A percentile compares a stretch with the other conserved stretches of the same genome.
Evolutionary conservation across 164 flowering plant species (phyloP).

Genomic region (Akebia trifoliata): DNA sequence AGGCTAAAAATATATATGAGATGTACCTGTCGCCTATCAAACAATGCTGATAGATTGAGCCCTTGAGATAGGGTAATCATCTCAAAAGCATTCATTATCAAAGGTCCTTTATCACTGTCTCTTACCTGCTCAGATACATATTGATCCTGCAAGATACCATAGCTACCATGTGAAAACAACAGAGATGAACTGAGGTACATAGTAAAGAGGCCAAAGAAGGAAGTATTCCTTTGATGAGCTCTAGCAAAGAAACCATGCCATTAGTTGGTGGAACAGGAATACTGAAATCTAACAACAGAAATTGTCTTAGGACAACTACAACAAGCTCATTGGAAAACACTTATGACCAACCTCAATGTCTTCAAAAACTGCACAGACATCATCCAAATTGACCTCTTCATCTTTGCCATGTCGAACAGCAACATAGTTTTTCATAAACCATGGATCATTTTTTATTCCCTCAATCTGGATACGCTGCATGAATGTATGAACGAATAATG

Average conservation of each 20-base stretch:
- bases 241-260: neutral
- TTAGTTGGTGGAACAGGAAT: neutral
- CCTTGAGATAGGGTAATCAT: constrained; percentile 98
- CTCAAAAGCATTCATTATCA: constrained; percentile 97
- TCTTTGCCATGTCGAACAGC: constrained; percentile 51
- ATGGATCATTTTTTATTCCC: constrained; percentile 62
- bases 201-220: constrained; percentile 1
- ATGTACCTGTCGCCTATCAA: constrained; percentile 85
- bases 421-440: constrained; percentile 68
- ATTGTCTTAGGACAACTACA: neutral
- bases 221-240: neutral
- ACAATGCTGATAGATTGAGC: constrained; percentile 81
- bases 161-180: constrained; percentile 2
- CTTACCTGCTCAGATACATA: constrained; percentile 68
- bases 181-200: neutral
- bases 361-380: constrained; percentile 82
- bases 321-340: neutral
- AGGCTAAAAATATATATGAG: neutral
- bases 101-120: constrained; percentile 49
- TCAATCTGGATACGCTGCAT: constrained; percentile 79
- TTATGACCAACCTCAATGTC: constrained; percentile 72
- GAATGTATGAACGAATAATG: neutral
- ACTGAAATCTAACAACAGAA: neutral
- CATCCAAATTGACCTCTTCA: constrained; percentile 85
- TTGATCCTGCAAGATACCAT: constrained; percentile 48